Percentiles rank a stretch among this genome's conserved stretches.
phyloP scores from a whole-genome alignment of 306 rosid species.

The Hippophae tibetana region DNA sequence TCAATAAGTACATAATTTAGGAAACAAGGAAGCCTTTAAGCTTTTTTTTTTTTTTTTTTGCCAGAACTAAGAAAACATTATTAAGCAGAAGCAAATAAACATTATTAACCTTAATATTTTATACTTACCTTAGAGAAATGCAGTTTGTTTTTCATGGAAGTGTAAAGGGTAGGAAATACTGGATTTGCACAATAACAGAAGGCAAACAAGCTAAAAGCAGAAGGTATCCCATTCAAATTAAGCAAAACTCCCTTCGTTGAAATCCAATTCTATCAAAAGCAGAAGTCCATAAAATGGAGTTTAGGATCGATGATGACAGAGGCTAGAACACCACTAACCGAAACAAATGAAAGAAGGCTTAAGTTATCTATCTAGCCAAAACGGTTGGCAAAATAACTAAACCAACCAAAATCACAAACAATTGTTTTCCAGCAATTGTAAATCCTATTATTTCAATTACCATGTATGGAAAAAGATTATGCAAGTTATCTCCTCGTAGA shows the following conservation, averaged over 20 bases:
- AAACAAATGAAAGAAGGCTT: constrained; percentile 62
- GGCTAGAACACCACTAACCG: constrained; percentile 80
- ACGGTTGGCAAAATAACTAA: constrained; percentile 57
- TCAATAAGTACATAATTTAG: too few relatives aligned
- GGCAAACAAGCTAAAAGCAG: constrained; percentile 51
- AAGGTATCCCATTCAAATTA: constrained; percentile 54
- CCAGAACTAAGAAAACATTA: too few relatives aligned
- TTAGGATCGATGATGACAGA: constrained; percentile 48
- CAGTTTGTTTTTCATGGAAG: constrained; percentile 56
- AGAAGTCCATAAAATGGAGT: constrained; percentile 55
- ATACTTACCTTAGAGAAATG: constrained; percentile 73
- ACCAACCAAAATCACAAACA: constrained; percentile 49
- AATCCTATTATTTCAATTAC: constrained; percentile 37
- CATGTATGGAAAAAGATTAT: constrained; percentile 34
- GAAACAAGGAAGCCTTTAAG: too few relatives aligned
- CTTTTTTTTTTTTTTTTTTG: too few relatives aligned
- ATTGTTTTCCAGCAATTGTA: constrained; percentile 29
- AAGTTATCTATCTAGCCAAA: constrained; percentile 66
- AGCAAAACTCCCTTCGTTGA: constrained; percentile 36
- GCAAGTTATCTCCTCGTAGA: constrained; percentile 72
- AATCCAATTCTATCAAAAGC: constrained; percentile 49
- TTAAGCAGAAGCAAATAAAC: too few relatives aligned
- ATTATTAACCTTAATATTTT: neutral
- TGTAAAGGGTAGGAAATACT: constrained; percentile 70
- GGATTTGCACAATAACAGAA: constrained; percentile 86